Percentiles rank a stretch among this genome's conserved stretches.
phyloP scores from a whole-genome alignment of 1,139 yeast species.

The Taphrina populina region DNA sequence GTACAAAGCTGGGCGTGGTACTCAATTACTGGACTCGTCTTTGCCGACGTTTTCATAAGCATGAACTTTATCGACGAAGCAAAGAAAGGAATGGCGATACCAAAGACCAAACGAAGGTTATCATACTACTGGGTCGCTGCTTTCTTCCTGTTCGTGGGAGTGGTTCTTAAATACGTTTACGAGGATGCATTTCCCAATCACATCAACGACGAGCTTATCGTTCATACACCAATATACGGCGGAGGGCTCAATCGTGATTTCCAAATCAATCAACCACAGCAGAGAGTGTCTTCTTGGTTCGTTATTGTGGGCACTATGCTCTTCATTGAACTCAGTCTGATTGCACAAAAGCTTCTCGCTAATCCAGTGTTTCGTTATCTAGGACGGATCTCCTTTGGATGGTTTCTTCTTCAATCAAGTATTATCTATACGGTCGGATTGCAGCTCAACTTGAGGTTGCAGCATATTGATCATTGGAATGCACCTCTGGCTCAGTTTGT shows the following conservation, averaged over 20 bases:
- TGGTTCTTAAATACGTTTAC: conserved; percentile 30
- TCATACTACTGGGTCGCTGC: conserved; percentile 20
- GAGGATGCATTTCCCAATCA: conserved; percentile 25
- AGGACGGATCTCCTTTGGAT: conserved; percentile 29
- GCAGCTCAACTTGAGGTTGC: conserved; percentile 22
- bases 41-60: conserved; percentile 22
- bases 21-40: conserved; percentile 21
- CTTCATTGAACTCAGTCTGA: conserved; percentile 20
- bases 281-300: conserved; percentile 32
- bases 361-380: conserved; percentile 26
- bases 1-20: conserved; percentile 32
- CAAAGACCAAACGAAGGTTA: conserved; percentile 4
- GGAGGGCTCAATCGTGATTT: conserved; percentile 29
- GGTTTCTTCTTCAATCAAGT: conserved; percentile 23
- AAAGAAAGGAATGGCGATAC: conserved; percentile 8
- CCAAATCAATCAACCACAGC: conserved; percentile 21
- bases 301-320: conserved; percentile 29
- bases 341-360: conserved; percentile 18
- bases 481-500: conserved; percentile 30
- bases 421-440: conserved; percentile 32
- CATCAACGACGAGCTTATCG: conserved; percentile 27
- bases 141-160: conserved; percentile 17
- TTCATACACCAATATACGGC: conserved; percentile 29
- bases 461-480: conserved; percentile 18
- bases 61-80: conserved; percentile 26